A percentile compares a stretch with the other conserved stretches of the same genome.
These are phyloP conservation scores for Trichoderma sp. DNA, from an alignment of 2,329 filamentous ascomycete genomes.

Conservation along the genomic window DNA sequence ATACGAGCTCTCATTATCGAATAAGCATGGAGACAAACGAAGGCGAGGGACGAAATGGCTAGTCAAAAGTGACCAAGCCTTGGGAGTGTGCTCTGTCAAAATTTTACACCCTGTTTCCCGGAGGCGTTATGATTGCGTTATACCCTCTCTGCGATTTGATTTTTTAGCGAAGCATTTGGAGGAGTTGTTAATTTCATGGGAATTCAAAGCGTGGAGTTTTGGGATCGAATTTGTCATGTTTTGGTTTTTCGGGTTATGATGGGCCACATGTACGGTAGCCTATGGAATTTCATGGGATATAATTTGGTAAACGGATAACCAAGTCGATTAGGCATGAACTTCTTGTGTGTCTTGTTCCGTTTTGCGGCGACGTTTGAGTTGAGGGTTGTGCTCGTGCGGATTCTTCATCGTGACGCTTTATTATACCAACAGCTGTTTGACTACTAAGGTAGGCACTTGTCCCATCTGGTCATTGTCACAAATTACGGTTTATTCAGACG, in stretches of 20 bases:
- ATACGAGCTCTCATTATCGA: background rate
- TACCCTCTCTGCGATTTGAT: background rate
- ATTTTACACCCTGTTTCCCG: background rate
- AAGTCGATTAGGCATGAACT: background rate
- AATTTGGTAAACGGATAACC: background rate
- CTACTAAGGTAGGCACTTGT: background rate
- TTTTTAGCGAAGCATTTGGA: slow-evolving; percentile 11
- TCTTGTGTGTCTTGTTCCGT: background rate
- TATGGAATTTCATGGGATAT: background rate
- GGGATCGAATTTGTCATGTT: background rate
- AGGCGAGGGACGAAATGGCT: background rate
- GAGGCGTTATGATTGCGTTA: slow-evolving; percentile 5
- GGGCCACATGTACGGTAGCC: background rate
- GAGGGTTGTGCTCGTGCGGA: background rate
- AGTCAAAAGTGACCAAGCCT: background rate
- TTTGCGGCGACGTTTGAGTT: background rate
- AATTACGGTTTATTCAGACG: background rate
- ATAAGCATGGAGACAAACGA: background rate
- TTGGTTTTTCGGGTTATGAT: background rate
- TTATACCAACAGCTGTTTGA: background rate
- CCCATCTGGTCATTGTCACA: background rate
- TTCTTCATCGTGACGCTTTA: background rate
- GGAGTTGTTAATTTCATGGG: background rate
- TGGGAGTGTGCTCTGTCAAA: background rate
- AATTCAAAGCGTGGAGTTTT: slow-evolving; percentile 5